phyloP scores from a whole-genome alignment of 768 basidiomycete species.

The Mycena olivaceomarginata region DNA sequence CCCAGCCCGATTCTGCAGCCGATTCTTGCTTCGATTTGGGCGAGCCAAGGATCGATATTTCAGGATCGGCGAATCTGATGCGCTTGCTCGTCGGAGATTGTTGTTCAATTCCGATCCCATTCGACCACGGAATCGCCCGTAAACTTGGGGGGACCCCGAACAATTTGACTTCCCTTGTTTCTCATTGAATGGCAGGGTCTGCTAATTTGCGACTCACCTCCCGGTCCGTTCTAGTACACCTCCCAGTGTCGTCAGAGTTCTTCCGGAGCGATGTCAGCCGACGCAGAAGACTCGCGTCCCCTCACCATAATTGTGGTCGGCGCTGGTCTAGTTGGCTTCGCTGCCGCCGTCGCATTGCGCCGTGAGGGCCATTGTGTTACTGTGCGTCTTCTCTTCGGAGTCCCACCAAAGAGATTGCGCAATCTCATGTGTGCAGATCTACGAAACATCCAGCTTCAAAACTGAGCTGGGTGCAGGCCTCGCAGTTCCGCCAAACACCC shows the following conservation, averaged over 20 bases:
- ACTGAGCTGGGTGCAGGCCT: constrained; percentile 38
- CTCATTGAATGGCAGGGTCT: background rate
- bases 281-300: background rate
- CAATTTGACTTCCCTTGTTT: background rate
- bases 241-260: constrained; percentile 1
- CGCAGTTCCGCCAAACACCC: constrained; percentile 37
- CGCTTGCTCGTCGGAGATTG: background rate
- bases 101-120: background rate
- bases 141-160: background rate
- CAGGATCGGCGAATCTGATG: background rate
- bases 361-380: constrained; percentile 30
- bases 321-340: constrained; percentile 39
- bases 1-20: background rate
- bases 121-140: background rate
- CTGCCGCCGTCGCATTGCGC: constrained; percentile 37
- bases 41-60: background rate
- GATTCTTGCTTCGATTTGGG: background rate
- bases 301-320: constrained; percentile 34
- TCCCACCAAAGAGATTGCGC: background rate
- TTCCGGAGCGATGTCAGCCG: background rate
- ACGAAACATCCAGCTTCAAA: constrained; percentile 38
- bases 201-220: background rate
- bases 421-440: constrained; percentile 27
- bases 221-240: background rate
- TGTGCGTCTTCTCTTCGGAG: constrained; percentile 4